Base-by-base conservation (phyloP, 139 green algal genomes). In the Auxenochlorella protothecoides region DNA sequence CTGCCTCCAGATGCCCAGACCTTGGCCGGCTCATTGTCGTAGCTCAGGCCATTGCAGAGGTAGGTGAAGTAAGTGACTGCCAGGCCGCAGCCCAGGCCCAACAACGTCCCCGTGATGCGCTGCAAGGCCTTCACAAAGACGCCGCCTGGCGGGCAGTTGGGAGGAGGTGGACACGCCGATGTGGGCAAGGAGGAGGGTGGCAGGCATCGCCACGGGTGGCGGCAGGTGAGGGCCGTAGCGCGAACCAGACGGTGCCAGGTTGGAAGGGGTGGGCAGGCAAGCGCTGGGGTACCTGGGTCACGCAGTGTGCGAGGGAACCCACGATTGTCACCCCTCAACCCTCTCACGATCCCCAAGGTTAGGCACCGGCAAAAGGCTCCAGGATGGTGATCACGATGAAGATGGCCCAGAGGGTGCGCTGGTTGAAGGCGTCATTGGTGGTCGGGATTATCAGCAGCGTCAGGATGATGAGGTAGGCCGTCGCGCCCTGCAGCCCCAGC, bases 1-100 rank as follows among this genome's bases (percentile, higher is more conserved):
- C 27, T 44, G 27, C 27, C 27, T 44, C 27, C 27, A 44, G 27
- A 44, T 44, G 27, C 27, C 27, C 27, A 44, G 27, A 44, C 27
- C 27, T 44, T 44, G 27, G 27, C 27, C 27, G 27, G 27, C 27
- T 44, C 27, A 16, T 73, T 66, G 4, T 55, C 7, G 55, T 78
- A 78, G n/a, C 9, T 65, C 9, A 78, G 67, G 0, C 73, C 73
- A 44, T 78, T 78, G 67, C 55, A 10, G 5, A 78, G 67, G 66
- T 60, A 73, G 7, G 12, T 53, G 6, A 62, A 55, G 51, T 68
- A 73, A 12, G 61, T 44, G 27, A 44, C 27, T 44, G 27, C 27
- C 27, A 44, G 27, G 27, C 27, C 27, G 27, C 27, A 44, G 27
- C 27, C 27, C 27, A 44, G 27, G 27, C 55, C 66, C 51, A 63